Base-by-base conservation (phyloP, 345 rosid species). In the Gossypium sturtianum region DNA sequence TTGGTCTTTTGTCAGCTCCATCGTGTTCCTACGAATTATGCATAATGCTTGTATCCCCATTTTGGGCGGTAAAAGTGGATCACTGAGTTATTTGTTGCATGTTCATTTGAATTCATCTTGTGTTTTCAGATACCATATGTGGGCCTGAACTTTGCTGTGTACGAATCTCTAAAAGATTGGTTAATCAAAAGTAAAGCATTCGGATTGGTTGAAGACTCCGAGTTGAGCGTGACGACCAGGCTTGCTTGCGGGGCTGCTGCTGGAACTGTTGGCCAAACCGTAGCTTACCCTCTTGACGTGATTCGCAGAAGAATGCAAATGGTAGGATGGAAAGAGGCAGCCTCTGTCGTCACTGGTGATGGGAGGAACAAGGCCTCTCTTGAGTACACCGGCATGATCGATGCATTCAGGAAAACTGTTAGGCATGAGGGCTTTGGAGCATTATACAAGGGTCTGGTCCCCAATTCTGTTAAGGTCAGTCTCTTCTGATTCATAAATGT, bases 241-340 rank as follows among this genome's bases (percentile, higher is more conserved):
- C 97, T 95, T 68, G 93, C 93, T 7, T 95, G 99, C 80, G 98
- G 98, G 29, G 99, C 99, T 76, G 84, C 87, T 63, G 99, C 99
- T 70, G 99, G 98, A 84, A 93, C 99, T 67, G 79, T 91, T 73
- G 99, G 99, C 66, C 98, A 96, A 87, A 96, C 99, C 20, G 86
- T 96, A 75, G 98, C 99, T 72, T 96, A 96, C 72, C 98, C 99
- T 62, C 94, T 93, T 7, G 99, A 96, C 81, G 98, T 96, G 73
- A 88, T 96, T 29, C 93, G 99, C 57, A 87, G 98, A 79, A 90
- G 98, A 84, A 93, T 93, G 99, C 98, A 96, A 80, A 96, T 93
- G 99, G 98, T 83, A 6, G 99, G 99, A 47, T 96, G 98, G 99
- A 96, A 91, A 77, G 89, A 81, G 74, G 98, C 98, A 70, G 89